phyloP scores from a whole-genome alignment of 441 rosid genomes.

The Jatropha multifida region DNA sequence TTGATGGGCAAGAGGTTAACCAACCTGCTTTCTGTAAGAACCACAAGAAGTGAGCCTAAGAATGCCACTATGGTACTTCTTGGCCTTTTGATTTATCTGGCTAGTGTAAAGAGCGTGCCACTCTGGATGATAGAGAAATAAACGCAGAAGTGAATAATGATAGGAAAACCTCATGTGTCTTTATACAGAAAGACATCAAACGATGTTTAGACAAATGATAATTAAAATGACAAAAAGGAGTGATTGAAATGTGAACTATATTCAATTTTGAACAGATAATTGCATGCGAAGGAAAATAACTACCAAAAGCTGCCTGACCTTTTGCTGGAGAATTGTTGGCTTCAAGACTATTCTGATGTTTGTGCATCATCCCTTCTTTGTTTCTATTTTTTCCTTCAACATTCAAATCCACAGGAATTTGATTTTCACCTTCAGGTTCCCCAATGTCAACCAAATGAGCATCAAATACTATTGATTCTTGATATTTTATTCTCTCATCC shows the following conservation, averaged over 20 bases:
- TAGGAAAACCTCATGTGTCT: neutral
- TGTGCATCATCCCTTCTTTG: conserved; percentile 19
- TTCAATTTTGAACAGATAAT: neutral
- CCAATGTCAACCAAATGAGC: conserved; percentile 55
- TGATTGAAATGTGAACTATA: neutral
- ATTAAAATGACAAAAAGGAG: neutral
- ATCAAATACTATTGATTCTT: conserved; percentile 42
- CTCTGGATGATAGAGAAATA: neutral
- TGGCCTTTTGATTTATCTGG: conserved; percentile 18
- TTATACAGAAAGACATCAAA: neutral
- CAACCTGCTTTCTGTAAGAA: conserved; percentile 16
- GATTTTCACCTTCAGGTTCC: conserved; percentile 37
- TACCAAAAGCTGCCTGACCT: conserved; percentile 34
- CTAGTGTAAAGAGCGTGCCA: conserved; percentile 13
- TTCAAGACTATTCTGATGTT: conserved; percentile 24
- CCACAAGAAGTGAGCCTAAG: conserved; percentile 15
- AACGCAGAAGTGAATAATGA: neutral
- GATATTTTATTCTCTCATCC: conserved; percentile 41
- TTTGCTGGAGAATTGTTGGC: conserved; percentile 27
- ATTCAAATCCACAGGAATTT: conserved; percentile 23
- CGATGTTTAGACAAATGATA: neutral
- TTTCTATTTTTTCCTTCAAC: conserved; percentile 19
- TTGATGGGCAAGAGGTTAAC: neutral
- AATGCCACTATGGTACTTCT: conserved; percentile 9
- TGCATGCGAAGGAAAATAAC: neutral